Conservation (phyloP, 352 stramenopile genomes). For the Phytophthora brassicae region DNA sequence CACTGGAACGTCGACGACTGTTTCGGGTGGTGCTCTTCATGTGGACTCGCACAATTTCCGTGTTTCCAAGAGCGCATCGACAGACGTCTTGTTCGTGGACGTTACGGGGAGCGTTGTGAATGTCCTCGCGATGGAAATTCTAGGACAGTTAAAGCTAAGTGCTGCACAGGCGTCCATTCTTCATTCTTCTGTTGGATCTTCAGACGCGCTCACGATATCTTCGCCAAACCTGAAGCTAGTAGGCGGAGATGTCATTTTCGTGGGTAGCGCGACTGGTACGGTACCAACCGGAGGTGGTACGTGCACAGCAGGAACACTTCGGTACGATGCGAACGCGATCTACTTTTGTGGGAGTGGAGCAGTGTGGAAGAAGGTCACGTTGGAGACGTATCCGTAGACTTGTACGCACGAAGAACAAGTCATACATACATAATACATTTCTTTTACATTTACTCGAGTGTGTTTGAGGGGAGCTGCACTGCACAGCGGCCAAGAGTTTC, state of each 20-base stretch:
- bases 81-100: constrained; percentile 40
- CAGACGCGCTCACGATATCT: constrained; percentile 38
- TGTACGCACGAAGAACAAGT: constrained; percentile 11
- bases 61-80: constrained; percentile 29
- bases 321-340: constrained; percentile 31
- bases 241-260: constrained; percentile 33
- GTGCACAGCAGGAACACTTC: constrained; percentile 36
- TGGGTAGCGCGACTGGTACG: constrained; percentile 23
- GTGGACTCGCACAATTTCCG: constrained; percentile 52
- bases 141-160: constrained; percentile 33
- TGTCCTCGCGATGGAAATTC: constrained; percentile 23
- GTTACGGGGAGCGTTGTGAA: constrained; percentile 26
- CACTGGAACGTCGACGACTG: constrained; percentile 39
- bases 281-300: constrained; percentile 9
- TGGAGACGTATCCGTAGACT: constrained; percentile 10
- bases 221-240: constrained; percentile 41
- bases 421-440: constrained; percentile 16
- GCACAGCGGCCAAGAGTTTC: no score
- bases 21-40: constrained; percentile 45
- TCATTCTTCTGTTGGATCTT: constrained; percentile 25
- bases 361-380: constrained; percentile 22
- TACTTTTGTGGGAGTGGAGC: constrained; percentile 37
- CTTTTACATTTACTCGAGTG: no score
- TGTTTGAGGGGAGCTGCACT: no score
- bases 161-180: constrained; percentile 31